Percentiles rank a stretch among this genome's conserved stretches.
Evolutionary conservation across 208 protist genomes (phyloP).

Genomic region (Trypanosoma brucei): DNA sequence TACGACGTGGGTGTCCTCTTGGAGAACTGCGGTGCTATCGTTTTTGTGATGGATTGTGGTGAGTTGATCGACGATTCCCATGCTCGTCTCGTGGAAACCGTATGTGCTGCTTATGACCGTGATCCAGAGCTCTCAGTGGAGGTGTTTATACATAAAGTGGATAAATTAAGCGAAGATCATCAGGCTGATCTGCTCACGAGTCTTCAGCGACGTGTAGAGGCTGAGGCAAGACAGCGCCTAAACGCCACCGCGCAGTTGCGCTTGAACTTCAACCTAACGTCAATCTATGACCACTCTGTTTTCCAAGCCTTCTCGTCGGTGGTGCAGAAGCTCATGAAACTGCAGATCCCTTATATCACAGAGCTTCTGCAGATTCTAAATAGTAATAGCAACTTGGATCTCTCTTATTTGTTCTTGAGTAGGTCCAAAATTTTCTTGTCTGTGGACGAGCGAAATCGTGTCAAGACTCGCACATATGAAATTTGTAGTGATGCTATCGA

Average conservation of each 20-base stretch:
- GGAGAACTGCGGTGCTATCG: constrained; percentile 84
- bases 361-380: constrained; percentile 86
- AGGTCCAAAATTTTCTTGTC: constrained; percentile 85
- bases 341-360: constrained; percentile 74
- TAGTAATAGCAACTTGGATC: constrained; percentile 81
- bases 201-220: constrained; percentile 75
- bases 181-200: constrained; percentile 74
- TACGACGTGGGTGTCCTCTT: constrained; percentile 67
- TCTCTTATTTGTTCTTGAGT: constrained; percentile 85
- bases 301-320: constrained; percentile 89
- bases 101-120: constrained; percentile 68
- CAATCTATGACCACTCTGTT: constrained; percentile 89
- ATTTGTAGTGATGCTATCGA: constrained; percentile 87
- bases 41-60: constrained; percentile 86
- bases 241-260: constrained; percentile 49
- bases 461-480: constrained; percentile 78
- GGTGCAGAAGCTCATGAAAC: constrained; percentile 79
- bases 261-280: constrained; percentile 89
- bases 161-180: constrained; percentile 83
- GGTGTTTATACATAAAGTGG: constrained; percentile 90
- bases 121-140: constrained; percentile 76
- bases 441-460: constrained; percentile 73
- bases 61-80: constrained; percentile 80
- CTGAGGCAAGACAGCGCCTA: constrained; percentile 73
- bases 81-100: constrained; percentile 72